Conservation (phyloP, 1,284 basidiomycete genomes). For the Xanthoconium separans region DNA sequence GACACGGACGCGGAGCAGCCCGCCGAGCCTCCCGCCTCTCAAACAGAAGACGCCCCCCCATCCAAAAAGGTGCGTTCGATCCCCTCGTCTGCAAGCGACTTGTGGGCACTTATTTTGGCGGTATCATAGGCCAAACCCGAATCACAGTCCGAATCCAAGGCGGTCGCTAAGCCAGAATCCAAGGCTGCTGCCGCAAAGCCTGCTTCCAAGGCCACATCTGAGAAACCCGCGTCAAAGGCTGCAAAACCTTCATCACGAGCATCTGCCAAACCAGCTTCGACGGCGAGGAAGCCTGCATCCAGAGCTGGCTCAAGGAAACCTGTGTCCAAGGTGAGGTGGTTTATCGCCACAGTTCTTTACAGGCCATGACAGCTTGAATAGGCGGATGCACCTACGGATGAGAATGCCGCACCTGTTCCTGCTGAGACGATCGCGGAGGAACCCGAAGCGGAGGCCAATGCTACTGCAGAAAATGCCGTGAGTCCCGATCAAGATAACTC, state of each 20-base stretch:
- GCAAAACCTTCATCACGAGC: constrained; percentile 37
- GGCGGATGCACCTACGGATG: constrained; percentile 39
- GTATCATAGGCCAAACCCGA: constrained; percentile 25
- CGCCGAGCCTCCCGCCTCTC: constrained; percentile 38
- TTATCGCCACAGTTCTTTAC: background rate
- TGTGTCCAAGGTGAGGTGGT: constrained; percentile 36
- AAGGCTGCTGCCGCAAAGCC: constrained; percentile 30
- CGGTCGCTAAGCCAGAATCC: constrained; percentile 25
- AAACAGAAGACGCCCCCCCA: constrained; percentile 40
- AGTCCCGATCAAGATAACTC: constrained; percentile 9
- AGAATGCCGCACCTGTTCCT: constrained; percentile 39
- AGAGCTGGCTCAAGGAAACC: constrained; percentile 43
- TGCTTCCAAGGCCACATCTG: constrained; percentile 35
- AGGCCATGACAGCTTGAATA: constrained; percentile 20
- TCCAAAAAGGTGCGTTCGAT: constrained; percentile 48
- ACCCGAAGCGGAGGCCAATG: constrained; percentile 45
- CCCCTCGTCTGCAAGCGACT: background rate
- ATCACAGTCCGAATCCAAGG: constrained; percentile 28
- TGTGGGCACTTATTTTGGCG: background rate
- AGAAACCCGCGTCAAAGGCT: constrained; percentile 33
- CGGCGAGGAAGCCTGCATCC: constrained; percentile 43
- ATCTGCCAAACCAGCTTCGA: constrained; percentile 40
- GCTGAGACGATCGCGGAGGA: constrained; percentile 52
- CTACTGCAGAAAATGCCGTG: constrained; percentile 39
- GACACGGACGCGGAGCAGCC: constrained; percentile 38